Base-by-base conservation (phyloP, 129 eudicot species). In the Tagetes patula region DNA sequence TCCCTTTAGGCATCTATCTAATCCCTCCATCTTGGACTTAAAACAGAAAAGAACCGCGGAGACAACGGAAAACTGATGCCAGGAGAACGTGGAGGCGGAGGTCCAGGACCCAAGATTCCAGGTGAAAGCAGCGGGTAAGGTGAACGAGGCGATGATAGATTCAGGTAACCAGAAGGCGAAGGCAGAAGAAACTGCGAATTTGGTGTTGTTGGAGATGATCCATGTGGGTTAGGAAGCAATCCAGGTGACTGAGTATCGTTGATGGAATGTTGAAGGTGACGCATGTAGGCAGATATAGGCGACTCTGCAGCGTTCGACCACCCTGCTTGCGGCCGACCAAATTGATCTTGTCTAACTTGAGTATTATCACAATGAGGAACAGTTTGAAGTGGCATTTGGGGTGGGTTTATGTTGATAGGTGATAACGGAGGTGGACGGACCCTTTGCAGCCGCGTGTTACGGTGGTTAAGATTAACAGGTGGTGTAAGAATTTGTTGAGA, bases 11-110 rank as follows among this genome's bases (percentile, higher is more conserved):
- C 20, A 20, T 53, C 63, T 72, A 75, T 85, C 67, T 78, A 82
- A 69, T 84, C 87, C 87, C 96, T 90, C 98, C 96, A 90, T 80
- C 96, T 86, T 67, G 98, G 98, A 81, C 98, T 90, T 70, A 82
- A 49, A 8, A 83, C 37, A 3, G 96, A 85, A 84, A 84, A 94
- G 81, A 87, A 87, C 31, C 91, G 87, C 2, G 98, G 97, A 47
- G 96, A 90, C 52, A 59, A 33, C 14, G 98, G 98, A 74, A 87
- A 94, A 7, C 84, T 86, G 77, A 74, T 77, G 40, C 96, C 96
- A 53, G 98, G 97, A 50, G 98, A 94, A 3, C 89, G 89, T 11
- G 95, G 98, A 30, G 82, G 88, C 58, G 80, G 96, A n/a, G 95
- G 89, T 43, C 93, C 96, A 31, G 65, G 65, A 3, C 65, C 65